phyloP scores from a whole-genome alignment of 345 rosid species.

The Hypericum androsaemum region DNA sequence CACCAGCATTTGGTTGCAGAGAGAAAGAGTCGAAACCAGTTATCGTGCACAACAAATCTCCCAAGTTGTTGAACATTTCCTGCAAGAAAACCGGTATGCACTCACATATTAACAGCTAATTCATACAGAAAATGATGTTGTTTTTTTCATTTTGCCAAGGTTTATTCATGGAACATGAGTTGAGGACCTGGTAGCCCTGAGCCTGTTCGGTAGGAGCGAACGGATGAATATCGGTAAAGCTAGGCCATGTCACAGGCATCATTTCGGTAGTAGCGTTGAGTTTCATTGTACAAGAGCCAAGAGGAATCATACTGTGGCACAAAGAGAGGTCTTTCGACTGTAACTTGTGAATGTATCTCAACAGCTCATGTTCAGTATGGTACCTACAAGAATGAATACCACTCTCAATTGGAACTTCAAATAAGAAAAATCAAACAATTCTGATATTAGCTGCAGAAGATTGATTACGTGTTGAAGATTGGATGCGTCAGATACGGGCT shows the following conservation, averaged over 20 bases:
- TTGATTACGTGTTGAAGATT: conserved; percentile 76
- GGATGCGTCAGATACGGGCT: conserved; percentile 68
- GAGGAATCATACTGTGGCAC: conserved; percentile 98
- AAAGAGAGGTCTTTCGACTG: conserved; percentile 88
- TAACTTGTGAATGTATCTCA: conserved; percentile 65
- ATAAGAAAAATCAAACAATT: conserved; percentile 9
- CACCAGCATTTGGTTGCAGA: conserved; percentile 98
- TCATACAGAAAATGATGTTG: conserved; percentile 7
- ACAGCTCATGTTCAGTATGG: conserved; percentile 93
- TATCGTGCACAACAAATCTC: conserved; percentile 68
- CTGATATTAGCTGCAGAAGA: conserved; percentile 12
- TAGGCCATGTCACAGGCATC: conserved; percentile 96
- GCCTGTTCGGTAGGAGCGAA: conserved; percentile 81
- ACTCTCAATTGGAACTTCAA: conserved; percentile 17
- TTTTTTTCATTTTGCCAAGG: no score
- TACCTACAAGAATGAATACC: conserved; percentile 40
- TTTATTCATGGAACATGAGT: no score
- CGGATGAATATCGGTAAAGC: conserved; percentile 82
- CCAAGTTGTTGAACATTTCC: conserved; percentile 94
- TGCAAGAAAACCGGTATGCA: conserved; percentile 25
- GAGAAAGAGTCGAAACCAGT: conserved; percentile 99
- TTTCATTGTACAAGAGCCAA: conserved; percentile 99
- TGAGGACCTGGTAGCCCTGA: conserved; percentile 77
- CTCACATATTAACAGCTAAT: conserved; percentile 1
- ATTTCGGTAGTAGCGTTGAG: conserved; percentile 93